Base-by-base conservation (phyloP, 106 monocot genomes). In the Dendrobium catenatum region DNA sequence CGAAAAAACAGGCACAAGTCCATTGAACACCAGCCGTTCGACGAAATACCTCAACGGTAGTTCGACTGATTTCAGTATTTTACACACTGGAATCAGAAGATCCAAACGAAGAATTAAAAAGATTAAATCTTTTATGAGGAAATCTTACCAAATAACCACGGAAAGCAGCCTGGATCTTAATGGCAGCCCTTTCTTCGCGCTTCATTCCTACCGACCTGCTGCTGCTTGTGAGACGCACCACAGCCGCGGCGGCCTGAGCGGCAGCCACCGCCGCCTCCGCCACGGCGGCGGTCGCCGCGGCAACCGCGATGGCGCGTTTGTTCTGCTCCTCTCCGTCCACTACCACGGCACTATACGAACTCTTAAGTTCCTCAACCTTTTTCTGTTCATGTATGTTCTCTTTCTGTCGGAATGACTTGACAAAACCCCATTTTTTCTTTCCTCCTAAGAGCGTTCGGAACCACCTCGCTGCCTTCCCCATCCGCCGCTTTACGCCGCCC, bases 101-200 rank as follows among this genome's bases (percentile, higher is more conserved):
- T 70, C 33, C 70, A 15, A 16, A 70, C 37, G 2, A 33, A 29
- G n/a, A 6, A 70, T 37, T 37, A 29, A 68, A 56, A 56, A 70
- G 24, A 9, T 24, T 9, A 24, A 4, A 66, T 22, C 26, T 66
- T 37, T 70, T 11, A 70, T 33, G 5, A 33, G 0, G 16, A 26
- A 80, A 22, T 41, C 82, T 78, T 27, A 96, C 96, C 92, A 97
- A 80, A 84, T 97, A 97, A 66, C 89, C 94, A 2, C 96, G 82
- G 61, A 94, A 94, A 2, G 92, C 89, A 64, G 96, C 81, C 79
- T 97, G 96, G 83, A 97, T 97, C 87, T 83, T 90, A 9, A 94
- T 61, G 10, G 89, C 94, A 3, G 96, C 92, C 80, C 55, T 82
- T 77, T 86, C 90, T 81, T 83, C 85, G 49, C 83, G 73, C 81